These are phyloP conservation scores for Paecilomyces fulvus DNA, from an alignment of 2,329 filamentous ascomycete species.

Conservation along the genomic window DNA sequence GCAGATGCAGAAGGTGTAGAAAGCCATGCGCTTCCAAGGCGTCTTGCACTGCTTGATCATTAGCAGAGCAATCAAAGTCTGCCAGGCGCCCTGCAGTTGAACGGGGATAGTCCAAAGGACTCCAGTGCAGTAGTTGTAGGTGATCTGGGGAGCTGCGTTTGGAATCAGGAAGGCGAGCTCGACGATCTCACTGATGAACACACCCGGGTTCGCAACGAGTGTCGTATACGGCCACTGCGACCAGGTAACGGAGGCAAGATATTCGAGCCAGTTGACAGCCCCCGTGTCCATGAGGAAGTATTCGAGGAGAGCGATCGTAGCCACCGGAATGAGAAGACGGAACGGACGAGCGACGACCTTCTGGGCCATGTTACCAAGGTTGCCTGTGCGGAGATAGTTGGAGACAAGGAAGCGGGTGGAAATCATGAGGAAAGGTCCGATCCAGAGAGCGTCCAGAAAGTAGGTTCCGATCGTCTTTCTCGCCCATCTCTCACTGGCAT, in stretches of 20 bases:
- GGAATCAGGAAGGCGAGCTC: conserved; percentile 40
- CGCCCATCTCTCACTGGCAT: conserved; percentile 33
- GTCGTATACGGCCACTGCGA: conserved; percentile 41
- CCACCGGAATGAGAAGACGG: conserved; percentile 40
- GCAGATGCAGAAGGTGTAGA: conserved; percentile 35
- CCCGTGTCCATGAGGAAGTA: conserved; percentile 42
- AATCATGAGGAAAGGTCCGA: conserved; percentile 43
- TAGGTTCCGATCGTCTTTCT: conserved; percentile 36
- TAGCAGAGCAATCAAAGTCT: conserved; percentile 34
- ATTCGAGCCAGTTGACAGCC: conserved; percentile 35
- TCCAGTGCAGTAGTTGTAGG: conserved; percentile 42
- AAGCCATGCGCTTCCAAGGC: conserved; percentile 38
- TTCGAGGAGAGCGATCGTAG: conserved; percentile 35
- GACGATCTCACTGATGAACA: conserved; percentile 37
- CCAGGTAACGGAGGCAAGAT: conserved; percentile 40
- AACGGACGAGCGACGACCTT: conserved; percentile 37
- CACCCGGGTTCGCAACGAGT: conserved; percentile 32
- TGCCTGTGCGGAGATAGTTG: conserved; percentile 35
- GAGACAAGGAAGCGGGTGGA: conserved; percentile 39
- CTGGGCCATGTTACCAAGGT: conserved; percentile 36
- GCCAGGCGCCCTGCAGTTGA: conserved; percentile 40
- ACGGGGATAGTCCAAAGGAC: conserved; percentile 45
- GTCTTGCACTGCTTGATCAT: conserved; percentile 39
- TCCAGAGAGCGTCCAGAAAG: conserved; percentile 39
- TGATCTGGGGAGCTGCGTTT: conserved; percentile 41